These are phyloP conservation scores for Garcileccinum viscosum DNA, from an alignment of 1,284 basidiomycete species.

Conservation along the genomic window DNA sequence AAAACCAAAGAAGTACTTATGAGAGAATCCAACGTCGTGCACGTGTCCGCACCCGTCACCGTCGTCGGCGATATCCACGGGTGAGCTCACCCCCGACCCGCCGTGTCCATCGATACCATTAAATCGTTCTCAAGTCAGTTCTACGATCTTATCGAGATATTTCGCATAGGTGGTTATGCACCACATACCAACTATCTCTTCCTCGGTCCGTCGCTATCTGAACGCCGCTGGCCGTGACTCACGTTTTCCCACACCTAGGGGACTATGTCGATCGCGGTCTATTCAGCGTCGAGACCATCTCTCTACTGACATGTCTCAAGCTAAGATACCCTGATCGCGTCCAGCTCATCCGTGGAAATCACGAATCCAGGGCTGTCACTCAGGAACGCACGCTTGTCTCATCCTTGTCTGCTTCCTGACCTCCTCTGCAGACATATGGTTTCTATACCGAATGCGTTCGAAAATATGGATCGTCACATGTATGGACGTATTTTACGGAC, in stretches of 20 bases:
- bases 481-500: slow-evolving; percentile 99
- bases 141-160: slow-evolving; percentile 99
- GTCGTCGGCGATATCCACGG: slow-evolving; percentile 99
- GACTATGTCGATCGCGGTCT: slow-evolving; percentile 98
- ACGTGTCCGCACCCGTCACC: slow-evolving; percentile 97
- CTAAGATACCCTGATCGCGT: slow-evolving; percentile 96
- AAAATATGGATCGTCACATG: slow-evolving; percentile 95
- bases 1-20: slow-evolving; percentile 99
- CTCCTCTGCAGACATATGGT: slow-evolving; percentile 83
- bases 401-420: slow-evolving; percentile 29
- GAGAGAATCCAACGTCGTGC: slow-evolving; percentile 98
- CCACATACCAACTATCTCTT: slow-evolving; percentile 98
- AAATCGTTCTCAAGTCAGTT: slow-evolving; percentile 80
- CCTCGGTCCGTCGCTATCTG: slow-evolving; percentile 67
- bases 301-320: slow-evolving; percentile 95
- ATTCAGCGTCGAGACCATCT: slow-evolving; percentile 99
- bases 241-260: slow-evolving; percentile 54
- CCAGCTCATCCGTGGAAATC: slow-evolving; percentile 97
- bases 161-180: slow-evolving; percentile 96
- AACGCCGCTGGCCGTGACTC: not conserved
- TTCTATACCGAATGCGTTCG: slow-evolving; percentile 99
- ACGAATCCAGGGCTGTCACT: slow-evolving; percentile 97
- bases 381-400: slow-evolving; percentile 66
- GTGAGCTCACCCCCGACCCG: slow-evolving; percentile 57
- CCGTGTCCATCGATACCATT: slow-evolving; percentile 29